A percentile compares a stretch with the other conserved stretches of the same genome.
Conservation (phyloP, 352 stramenopile genomes). For the Globisporangium heterothallicum region DNA sequence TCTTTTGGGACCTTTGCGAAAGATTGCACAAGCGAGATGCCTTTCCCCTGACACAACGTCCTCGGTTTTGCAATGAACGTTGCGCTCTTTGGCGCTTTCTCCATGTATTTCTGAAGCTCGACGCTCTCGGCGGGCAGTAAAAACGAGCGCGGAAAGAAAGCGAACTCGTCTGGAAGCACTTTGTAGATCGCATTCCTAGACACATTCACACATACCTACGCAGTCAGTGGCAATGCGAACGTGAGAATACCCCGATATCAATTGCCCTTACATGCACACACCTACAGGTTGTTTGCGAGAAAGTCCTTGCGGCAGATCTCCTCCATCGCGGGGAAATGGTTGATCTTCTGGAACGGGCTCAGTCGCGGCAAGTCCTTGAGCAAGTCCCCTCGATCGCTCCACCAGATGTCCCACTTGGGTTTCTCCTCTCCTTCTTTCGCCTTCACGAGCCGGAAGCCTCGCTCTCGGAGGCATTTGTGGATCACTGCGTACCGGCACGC, state of each 20-base stretch:
- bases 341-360: constrained; percentile 44
- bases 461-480: constrained; percentile 29
- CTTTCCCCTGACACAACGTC: constrained; percentile 38
- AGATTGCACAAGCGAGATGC: constrained; percentile 34
- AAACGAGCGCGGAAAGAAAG: constrained; percentile 39
- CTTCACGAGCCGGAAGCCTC: constrained; percentile 37
- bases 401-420: constrained; percentile 46
- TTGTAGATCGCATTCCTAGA: constrained; percentile 37
- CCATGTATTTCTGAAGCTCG: constrained; percentile 29
- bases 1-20: constrained; percentile 29
- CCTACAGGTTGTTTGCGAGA: constrained; percentile 43
- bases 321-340: constrained; percentile 53
- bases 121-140: constrained; percentile 29
- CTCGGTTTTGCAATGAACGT: constrained; percentile 43
- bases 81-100: constrained; percentile 24
- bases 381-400: constrained; percentile 38
- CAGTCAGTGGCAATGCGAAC: background rate
- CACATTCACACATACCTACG: background rate
- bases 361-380: constrained; percentile 33
- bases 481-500: constrained; percentile 42
- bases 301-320: constrained; percentile 56
- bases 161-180: constrained; percentile 27
- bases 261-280: background rate
- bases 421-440: constrained; percentile 15
- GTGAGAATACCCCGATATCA: background rate